Evolutionary conservation across 2,329 filamentous ascomycete genomes (phyloP), one percentile per base, ranked within the genome.

Genomic region (Alternaria arborescens): DNA sequence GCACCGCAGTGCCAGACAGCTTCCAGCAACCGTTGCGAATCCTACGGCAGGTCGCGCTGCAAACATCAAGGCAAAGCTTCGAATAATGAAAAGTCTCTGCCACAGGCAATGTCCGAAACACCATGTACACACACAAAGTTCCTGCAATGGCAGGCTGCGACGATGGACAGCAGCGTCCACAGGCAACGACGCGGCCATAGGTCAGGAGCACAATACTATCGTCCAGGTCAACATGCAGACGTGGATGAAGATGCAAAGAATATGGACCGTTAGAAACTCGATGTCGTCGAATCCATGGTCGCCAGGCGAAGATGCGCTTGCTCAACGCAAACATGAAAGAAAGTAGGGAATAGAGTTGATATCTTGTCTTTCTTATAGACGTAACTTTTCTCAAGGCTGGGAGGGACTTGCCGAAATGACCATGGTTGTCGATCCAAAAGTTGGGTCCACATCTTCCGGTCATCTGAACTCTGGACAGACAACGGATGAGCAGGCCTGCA

Each of bases 291-390:
- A 14, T 50, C 46, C 20, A 24, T 11, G 24, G 14, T 36, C 32
- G 46, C 32, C 30, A 16, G 16, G 4, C 20, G 11, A 36, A n/a
- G 36, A 7, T 5, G 24, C 2, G 46, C 46, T 8, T 38, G 46
- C 14, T 18, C 24, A 41, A 20, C 6, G 26, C 36, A 52, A 50
- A 36, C 36, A 41, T 26, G 10, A n/a, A 6, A 34, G 18, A 14
- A 4, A 26, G n/a, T 6, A 11, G 26, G 18, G 40, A 44, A 11
- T 46, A 16, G 40, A 16, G 42, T 55, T 20, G 40, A 51, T 44
- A 32, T 46, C 12, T 41, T 30, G 18, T 60, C 53, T 44, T 26
- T 32, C 38, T 40, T 40, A 56, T 18, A 43, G 53, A 32, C 30
- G 43, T 41, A 41, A 32, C n/a, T 36, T 52, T 14, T 42, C 20